Conservation (phyloP, 2,329 filamentous ascomycete genomes). For the Talaromyces sp. region DNA sequence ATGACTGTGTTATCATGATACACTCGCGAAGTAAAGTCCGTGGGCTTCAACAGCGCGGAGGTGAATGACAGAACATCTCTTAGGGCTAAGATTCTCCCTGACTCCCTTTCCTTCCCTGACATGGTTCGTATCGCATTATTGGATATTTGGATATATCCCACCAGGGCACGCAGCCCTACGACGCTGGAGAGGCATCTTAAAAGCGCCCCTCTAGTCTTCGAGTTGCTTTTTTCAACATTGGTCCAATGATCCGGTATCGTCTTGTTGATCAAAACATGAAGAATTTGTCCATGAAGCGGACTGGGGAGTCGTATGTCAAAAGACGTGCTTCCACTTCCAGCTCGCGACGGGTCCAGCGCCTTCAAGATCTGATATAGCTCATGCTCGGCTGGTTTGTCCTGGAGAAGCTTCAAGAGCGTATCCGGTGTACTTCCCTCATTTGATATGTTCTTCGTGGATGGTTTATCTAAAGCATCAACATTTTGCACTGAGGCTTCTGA, state of each 20-base stretch:
- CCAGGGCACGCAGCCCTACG: constrained; percentile 70
- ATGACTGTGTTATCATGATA: constrained; percentile 44
- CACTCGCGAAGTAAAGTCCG: constrained; percentile 42
- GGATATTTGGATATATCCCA: constrained; percentile 64
- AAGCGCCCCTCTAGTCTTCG: constrained; percentile 46
- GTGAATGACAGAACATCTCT: constrained; percentile 36
- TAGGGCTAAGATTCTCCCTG: constrained; percentile 32
- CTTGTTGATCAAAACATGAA: constrained; percentile 68
- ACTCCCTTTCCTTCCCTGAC: constrained; percentile 31
- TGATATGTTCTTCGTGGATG: neutral
- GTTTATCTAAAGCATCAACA: neutral
- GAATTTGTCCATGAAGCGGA: constrained; percentile 68
- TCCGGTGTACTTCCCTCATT: neutral
- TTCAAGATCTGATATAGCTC: constrained; percentile 31
- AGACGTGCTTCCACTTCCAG: constrained; percentile 20
- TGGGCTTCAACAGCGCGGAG: constrained; percentile 42
- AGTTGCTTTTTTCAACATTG: constrained; percentile 43
- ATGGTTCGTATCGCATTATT: constrained; percentile 35
- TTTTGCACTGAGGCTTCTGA: constrained; percentile 19
- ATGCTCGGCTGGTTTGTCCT: constrained; percentile 37
- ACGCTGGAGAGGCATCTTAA: constrained; percentile 66
- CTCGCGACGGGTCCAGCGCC: constrained; percentile 35
- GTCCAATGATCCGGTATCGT: constrained; percentile 82
- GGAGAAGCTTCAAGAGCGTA: constrained; percentile 36
- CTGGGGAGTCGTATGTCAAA: constrained; percentile 62